Conservation (phyloP, 108 stramenopile genomes). For the Nitzschia inconspicua region DNA sequence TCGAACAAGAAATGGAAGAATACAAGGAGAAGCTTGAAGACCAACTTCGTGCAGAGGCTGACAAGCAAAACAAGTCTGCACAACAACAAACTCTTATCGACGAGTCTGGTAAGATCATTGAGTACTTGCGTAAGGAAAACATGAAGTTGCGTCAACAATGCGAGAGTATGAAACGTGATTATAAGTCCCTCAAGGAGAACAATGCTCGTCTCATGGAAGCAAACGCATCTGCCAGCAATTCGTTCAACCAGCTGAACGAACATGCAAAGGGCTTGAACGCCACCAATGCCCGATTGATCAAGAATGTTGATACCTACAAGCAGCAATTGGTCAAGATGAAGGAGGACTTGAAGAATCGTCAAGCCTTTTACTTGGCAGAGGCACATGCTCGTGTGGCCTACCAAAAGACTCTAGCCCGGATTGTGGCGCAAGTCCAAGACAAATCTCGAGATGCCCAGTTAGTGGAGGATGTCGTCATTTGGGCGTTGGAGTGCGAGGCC, state of each 20-base stretch:
- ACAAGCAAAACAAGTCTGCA: slow-evolving; percentile 32
- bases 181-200: slow-evolving; percentile 46
- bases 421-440: slow-evolving; percentile 62
- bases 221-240: slow-evolving; percentile 52
- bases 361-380: slow-evolving; percentile 63
- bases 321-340: slow-evolving; percentile 44
- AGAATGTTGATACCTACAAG: slow-evolving; percentile 47
- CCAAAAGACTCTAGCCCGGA: slow-evolving; percentile 54
- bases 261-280: slow-evolving; percentile 51
- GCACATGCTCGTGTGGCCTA: slow-evolving; percentile 66
- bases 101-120: slow-evolving; percentile 64
- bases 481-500: slow-evolving; percentile 46
- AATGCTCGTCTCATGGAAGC: slow-evolving; percentile 56
- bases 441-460: slow-evolving; percentile 48
- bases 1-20: slow-evolving; percentile 53
- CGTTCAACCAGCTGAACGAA: slow-evolving; percentile 58
- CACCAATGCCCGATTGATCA: slow-evolving; percentile 41
- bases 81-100: slow-evolving; percentile 58
- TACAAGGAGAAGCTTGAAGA: slow-evolving; percentile 41
- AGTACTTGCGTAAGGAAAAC: slow-evolving; percentile 55
- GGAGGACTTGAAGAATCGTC: slow-evolving; percentile 68
- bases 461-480: slow-evolving; percentile 55
- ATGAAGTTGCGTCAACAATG: slow-evolving; percentile 38
- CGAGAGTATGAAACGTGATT: slow-evolving; percentile 36
- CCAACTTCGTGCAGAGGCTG: slow-evolving; percentile 18